Base-by-base conservation (phyloP, 2,329 filamentous ascomycete species). In the Fusarium buharicum region DNA sequence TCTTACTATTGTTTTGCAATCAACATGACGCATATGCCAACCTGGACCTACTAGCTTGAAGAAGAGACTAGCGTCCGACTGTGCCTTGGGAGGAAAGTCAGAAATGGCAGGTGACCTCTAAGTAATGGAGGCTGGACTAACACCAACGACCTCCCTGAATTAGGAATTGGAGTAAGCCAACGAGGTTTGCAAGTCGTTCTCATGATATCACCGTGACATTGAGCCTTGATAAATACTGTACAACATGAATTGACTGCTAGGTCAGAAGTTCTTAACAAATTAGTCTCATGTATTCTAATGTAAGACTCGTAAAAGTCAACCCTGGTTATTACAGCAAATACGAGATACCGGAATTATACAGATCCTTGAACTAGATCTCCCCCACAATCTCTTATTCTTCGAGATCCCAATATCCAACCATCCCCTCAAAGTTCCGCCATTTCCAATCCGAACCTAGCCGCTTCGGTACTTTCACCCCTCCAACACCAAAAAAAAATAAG, bases 401-500 rank as follows among this genome's bases (percentile, higher is more conserved):
- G 46, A 45, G 50, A 65, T 67, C 62, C 54, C 14, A 59, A 60
- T 43, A 13, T 20, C 36, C 17, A 45, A 45, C 40, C 44, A 45
- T 39, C 57, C 62, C 56, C 54, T 66, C 47, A 58, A 56, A 59
- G 53, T 69, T 71, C 67, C 68, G 68, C 67, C 34, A 70, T 70
- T 69, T 68, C 57, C 65, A 71, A 71, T 71, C 69, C 69, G 69
- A 71, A 70, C 64, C 62, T 71, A 70, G 60, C 69, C 69, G 69
- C 64, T 59, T 50, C 59, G 47, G 59, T 50, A 52, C 46, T 56
- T 50, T 18, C 30, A 40, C 44, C 46, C 37, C 62, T 55, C 62
- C 59, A 59, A 39, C 51, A 40, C 45, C 49, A 43, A 50, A 20
- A 40, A 43, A 20, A 50, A 41, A 28, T 43, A 47, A 54, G 31